These are phyloP conservation scores for Epichloe baconii DNA, from an alignment of 2,329 filamentous ascomycete genomes.

Conservation along the genomic window DNA sequence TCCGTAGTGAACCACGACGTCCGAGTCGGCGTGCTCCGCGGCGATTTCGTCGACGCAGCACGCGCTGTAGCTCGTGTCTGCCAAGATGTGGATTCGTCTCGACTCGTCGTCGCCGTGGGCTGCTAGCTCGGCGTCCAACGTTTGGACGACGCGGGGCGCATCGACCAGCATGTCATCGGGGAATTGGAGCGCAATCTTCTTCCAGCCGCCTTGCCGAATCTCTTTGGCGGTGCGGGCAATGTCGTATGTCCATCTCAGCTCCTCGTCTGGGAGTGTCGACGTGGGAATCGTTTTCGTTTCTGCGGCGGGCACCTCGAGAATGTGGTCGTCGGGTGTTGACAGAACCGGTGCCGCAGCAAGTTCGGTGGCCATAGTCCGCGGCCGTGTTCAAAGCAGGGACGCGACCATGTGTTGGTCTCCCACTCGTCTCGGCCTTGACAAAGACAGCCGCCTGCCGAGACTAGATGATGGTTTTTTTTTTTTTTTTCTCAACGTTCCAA, in stretches of 20 bases:
- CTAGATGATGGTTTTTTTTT: neutral
- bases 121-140: constrained; percentile 22
- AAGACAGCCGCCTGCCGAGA: no score
- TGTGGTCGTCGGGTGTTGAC: constrained; percentile 48
- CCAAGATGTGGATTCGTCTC: constrained; percentile 62
- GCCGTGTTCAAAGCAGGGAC: neutral
- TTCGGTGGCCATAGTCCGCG: constrained; percentile 28
- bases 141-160: constrained; percentile 64
- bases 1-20: constrained; percentile 90
- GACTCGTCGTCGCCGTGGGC: neutral
- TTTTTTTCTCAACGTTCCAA: no score
- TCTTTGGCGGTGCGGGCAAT: constrained; percentile 66
- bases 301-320: constrained; percentile 39
- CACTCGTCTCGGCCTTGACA: neutral
- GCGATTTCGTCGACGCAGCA: constrained; percentile 97
- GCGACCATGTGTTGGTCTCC: neutral
- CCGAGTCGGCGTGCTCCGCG: constrained; percentile 81
- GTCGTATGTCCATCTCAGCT: constrained; percentile 70
- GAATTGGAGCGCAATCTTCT: constrained; percentile 80
- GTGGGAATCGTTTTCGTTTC: constrained; percentile 17
- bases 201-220: constrained; percentile 59
- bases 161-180: constrained; percentile 86
- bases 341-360: constrained; percentile 44
- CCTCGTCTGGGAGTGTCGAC: constrained; percentile 42
- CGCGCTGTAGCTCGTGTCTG: constrained; percentile 90